Base-by-base conservation (phyloP, 2,329 filamentous ascomycete species). In the Trichoderma atrobrunneum region DNA sequence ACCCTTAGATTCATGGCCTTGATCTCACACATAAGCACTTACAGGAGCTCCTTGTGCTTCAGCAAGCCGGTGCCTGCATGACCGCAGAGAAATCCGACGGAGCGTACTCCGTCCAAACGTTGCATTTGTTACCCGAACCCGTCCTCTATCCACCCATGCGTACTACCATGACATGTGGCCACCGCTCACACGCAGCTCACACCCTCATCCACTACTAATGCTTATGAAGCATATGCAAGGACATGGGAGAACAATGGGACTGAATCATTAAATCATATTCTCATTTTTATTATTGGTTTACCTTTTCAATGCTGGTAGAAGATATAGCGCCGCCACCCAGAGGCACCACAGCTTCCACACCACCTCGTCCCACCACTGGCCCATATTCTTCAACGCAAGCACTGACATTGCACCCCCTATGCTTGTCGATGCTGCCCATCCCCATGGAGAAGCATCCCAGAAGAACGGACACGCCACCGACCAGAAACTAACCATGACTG, bases 331-430 rank as follows among this genome's bases (percentile, higher is more conserved):
- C 14, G 73, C 65, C 57, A 77, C 65, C 76, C 76, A 78, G 21
- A 76, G 36, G 57, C 76, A 78, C 76, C 76, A 78, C 34, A 77
- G 43, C 73, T 77, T 76, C 56, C 74, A 75, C 59, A 76, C 76
- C 7, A 76, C 70, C n/a, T 73, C 72, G 36, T 78, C 76, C 6
- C 73, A 74, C 54, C 65, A 51, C 65, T 76, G 75, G 12, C 76
- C 73, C 34, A 73, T 62, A 28, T 72, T 70, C 61, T 66, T 18
- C 43, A 76, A 24, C 14, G 75, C 69, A 24, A 77, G 24, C 11
- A 43, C 57, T 6, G 72, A 63, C 70, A 76, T 72, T 62, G 26
- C 32, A 18, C 57, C 16, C 16, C 73, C 75, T 21, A 76, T 59
- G 18, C 57, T 56, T 43, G 72, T 48, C 30, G 67, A 63, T 12